Evolutionary conservation across 2,329 filamentous ascomycete species (phyloP), one percentile per base, ranked within the genome.

Genomic region (Metarhizium brunneum): DNA sequence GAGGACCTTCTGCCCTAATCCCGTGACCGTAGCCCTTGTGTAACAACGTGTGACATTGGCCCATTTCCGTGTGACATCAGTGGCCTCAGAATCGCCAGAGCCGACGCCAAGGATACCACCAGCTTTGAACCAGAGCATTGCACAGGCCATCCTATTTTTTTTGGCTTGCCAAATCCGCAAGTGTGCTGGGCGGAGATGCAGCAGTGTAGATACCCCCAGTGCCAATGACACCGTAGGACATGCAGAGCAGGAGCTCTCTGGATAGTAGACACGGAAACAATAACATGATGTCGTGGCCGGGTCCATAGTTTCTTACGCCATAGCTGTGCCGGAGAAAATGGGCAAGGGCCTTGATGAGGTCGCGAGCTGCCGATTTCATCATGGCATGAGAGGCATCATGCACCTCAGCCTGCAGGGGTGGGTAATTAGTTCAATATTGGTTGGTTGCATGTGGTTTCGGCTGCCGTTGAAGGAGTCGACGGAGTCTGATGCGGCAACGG

Each of bases 121-220:
- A 25, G 3, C 20, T 25, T 25, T 25, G 3, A 25, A 25, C 20
- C 20, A 25, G 20, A 25, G 3, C 20, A 2, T 25, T 3, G 20
- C 20, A 25, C 20, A 25, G 20, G 3, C 20, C 20, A 25, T 25
- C 20, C 20, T 25, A 25, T 25, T 25, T 25, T 25, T 20, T 61
- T 62, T 77, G 73, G 40, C 76, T 71, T 3, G 73, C 73, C 8
- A 85, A 65, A 30, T 85, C 82, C 2, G 69, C 62, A 0, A 73
- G 69, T 0, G 80, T 82, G 5, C 73, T 76, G 0, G 74, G 71
- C 0, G 79, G 71, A 50, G 74, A 78, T 0, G 79, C 79, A 5
- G 79, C 76, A 6, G 79, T 80, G 61, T 81, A 85, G 30, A 85
- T 74, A 18, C 81, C 83, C 1, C 77, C 81, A 2, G 81, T 80